phyloP scores from a whole-genome alignment of 495 filamentous ascomycete species.

The Penicillium soppii region DNA sequence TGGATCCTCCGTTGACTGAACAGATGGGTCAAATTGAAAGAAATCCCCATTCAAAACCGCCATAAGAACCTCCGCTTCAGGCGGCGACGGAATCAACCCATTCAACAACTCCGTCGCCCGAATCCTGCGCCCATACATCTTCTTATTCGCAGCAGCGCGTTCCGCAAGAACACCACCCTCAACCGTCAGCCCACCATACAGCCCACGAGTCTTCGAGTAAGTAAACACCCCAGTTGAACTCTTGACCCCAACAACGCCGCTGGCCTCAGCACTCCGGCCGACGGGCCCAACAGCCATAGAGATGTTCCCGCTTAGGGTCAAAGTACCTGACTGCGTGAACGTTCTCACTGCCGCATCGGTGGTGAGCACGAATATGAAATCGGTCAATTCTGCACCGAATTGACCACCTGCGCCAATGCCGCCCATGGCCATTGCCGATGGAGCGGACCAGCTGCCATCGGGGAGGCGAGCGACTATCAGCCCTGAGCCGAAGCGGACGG shows the following conservation, averaged over 20 bases:
- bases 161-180: slow-evolving; percentile 88
- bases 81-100: slow-evolving; percentile 73
- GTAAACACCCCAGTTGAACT: slow-evolving; percentile 84
- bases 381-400: slow-evolving; percentile 91
- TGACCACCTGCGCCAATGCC: slow-evolving; percentile 89
- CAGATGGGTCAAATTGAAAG: not conserved
- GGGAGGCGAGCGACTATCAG: slow-evolving; percentile 86
- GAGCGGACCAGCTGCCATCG: slow-evolving; percentile 89
- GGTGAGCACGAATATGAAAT: slow-evolving; percentile 97
- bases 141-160: slow-evolving; percentile 85
- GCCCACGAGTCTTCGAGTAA: slow-evolving; percentile 90
- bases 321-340: slow-evolving; percentile 78
- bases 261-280: slow-evolving; percentile 87
- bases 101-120: slow-evolving; percentile 75
- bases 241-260: slow-evolving; percentile 75
- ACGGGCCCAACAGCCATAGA: slow-evolving; percentile 88
- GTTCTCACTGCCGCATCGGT: slow-evolving; percentile 81
- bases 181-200: slow-evolving; percentile 87
- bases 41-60: slow-evolving; percentile 59
- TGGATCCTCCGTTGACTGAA: not conserved
- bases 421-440: slow-evolving; percentile 80
- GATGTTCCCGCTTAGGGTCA: slow-evolving; percentile 89
- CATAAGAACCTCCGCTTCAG: slow-evolving; percentile 75
- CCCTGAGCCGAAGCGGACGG: slow-evolving; percentile 84
- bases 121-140: slow-evolving; percentile 76